A percentile compares a stretch with the other conserved stretches of the same genome.
These are phyloP conservation scores for Skeletonema grethae DNA, from an alignment of 108 stramenopile genomes.

Conservation along the genomic window DNA sequence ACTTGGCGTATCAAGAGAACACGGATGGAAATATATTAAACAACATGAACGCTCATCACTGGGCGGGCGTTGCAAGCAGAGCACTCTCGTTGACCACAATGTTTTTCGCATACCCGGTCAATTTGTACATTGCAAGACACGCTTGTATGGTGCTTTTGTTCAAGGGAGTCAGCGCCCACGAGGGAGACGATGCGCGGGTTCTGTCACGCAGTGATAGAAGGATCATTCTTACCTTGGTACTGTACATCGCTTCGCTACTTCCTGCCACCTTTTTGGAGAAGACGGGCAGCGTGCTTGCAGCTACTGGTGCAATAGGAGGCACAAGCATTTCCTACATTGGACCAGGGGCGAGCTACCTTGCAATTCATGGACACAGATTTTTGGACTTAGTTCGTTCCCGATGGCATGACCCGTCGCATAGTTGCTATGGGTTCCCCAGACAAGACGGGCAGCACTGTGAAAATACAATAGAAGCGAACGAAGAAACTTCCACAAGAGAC, in stretches of 20 bases:
- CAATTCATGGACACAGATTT: constrained; percentile 33
- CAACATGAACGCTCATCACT: constrained; percentile 56
- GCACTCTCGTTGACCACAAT: constrained; percentile 67
- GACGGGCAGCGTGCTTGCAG: constrained; percentile 38
- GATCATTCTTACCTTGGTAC: constrained; percentile 31
- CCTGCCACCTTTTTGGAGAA: constrained; percentile 32
- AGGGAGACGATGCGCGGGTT: constrained; percentile 58
- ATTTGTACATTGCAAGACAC: constrained; percentile 82
- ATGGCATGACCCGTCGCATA: constrained; percentile 24
- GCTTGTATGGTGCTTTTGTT: constrained; percentile 77
- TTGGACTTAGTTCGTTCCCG: constrained; percentile 17
- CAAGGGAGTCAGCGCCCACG: constrained; percentile 77
- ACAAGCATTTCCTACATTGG: constrained; percentile 43
- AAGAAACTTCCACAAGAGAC: constrained; percentile 9
- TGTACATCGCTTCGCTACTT: constrained; percentile 41
- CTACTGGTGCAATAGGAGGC: constrained; percentile 45
- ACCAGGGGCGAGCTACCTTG: constrained; percentile 40
- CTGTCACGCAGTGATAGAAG: constrained; percentile 35
- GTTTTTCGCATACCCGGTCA: constrained; percentile 87
- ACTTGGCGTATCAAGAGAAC: constrained; percentile 62
- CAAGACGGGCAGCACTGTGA: constrained; percentile 1
- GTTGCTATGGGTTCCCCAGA: constrained; percentile 15
- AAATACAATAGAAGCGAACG: background rate
- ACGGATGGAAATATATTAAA: constrained; percentile 76
- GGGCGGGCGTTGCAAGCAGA: constrained; percentile 35